Percentiles rank a stretch among this genome's conserved stretches.
Conservation (phyloP, 345 rosid species). For the Theobroma cacao region DNA sequence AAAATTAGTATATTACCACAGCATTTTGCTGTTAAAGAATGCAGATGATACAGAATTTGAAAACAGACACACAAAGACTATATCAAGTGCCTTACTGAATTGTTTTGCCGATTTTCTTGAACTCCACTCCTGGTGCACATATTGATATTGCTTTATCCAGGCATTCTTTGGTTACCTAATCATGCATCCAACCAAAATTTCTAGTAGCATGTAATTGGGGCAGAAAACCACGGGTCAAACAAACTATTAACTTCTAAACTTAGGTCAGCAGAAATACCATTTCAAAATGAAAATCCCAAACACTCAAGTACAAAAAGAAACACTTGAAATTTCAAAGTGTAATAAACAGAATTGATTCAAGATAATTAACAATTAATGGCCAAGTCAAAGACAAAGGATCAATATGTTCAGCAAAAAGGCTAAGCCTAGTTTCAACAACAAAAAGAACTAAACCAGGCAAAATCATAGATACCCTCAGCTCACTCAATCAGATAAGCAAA, state of each 20-base stretch:
- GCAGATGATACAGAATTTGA: not conserved
- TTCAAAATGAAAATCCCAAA: not conserved
- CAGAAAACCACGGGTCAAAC: slow-evolving; percentile 1
- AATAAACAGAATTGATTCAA: not conserved
- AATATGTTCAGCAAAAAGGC: not conserved
- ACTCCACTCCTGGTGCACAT: slow-evolving; percentile 83
- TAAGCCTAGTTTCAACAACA: not conserved
- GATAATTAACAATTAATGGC: not conserved
- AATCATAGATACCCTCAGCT: not conserved
- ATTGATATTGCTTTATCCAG: slow-evolving; percentile 71
- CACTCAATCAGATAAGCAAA: not conserved
- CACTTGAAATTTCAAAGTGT: not conserved
- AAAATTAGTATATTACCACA: not conserved
- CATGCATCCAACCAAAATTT: slow-evolving; percentile 19
- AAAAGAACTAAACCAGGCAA: not conserved
- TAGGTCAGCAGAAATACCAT: not conserved
- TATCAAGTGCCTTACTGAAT: slow-evolving; percentile 69
- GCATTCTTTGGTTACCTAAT: slow-evolving; percentile 84
- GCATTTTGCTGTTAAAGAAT: not conserved
- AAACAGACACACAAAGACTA: not conserved
- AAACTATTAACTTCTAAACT: not conserved
- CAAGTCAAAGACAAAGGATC: not conserved
- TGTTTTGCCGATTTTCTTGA: slow-evolving; percentile 75
- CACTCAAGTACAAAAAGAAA: not conserved
- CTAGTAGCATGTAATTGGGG: slow-evolving; percentile 6